Conservation (phyloP, 148 eudicot genomes). For the Chenopodium album region DNA sequence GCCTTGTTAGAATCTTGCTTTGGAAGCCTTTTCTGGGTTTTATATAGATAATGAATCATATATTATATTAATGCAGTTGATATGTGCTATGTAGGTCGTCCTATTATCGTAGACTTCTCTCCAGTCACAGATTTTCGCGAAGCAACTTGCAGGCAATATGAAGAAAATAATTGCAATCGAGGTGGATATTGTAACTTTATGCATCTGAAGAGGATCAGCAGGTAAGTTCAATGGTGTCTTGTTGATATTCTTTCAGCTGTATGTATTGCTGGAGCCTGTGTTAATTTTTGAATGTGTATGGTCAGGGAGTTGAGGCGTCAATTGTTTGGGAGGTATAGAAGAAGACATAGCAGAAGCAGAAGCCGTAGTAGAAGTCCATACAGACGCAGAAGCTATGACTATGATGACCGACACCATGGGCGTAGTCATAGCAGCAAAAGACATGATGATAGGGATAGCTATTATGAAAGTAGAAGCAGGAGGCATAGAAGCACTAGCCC, state of each 20-base stretch:
- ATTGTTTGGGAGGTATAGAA: constrained; percentile 59
- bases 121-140: constrained; percentile 99
- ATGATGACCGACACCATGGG: constrained; percentile 70
- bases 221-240: constrained; percentile 31
- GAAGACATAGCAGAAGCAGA: constrained; percentile 58
- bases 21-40: not conserved
- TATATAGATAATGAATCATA: not conserved
- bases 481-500: constrained; percentile 66
- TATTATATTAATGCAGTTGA: not conserved
- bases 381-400: constrained; percentile 73
- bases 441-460: constrained; percentile 63
- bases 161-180: constrained; percentile 89
- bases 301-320: constrained; percentile 71
- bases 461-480: constrained; percentile 66
- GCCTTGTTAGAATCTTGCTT: not conserved
- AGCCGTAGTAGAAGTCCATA: constrained; percentile 76
- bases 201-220: constrained; percentile 86
- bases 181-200: constrained; percentile 97
- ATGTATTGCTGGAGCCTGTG: not conserved
- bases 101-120: constrained; percentile 90
- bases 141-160: constrained; percentile 94
- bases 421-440: constrained; percentile 66
- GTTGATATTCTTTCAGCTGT: not conserved
- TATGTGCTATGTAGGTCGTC: constrained; percentile 54
- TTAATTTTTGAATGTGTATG: not conserved